Evolutionary conservation across 2,329 filamentous ascomycete genomes (phyloP).

Genomic region (Colletotrichum musae): DNA sequence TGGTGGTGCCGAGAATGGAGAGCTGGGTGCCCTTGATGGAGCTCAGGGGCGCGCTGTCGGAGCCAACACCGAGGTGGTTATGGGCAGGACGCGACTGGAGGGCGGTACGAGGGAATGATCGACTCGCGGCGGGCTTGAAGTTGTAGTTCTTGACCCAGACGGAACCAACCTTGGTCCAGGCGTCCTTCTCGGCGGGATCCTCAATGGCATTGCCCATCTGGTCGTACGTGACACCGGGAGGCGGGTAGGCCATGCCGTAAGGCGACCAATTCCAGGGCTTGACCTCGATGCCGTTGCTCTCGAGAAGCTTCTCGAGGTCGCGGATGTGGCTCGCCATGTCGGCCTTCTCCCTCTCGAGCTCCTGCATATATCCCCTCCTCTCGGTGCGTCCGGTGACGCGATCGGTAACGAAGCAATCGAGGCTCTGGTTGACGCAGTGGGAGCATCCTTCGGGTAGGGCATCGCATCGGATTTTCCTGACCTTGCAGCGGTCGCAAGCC

Average conservation of each 20-base stretch:
- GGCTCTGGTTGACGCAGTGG: conserved; percentile 81
- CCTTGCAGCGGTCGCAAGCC: conserved; percentile 90
- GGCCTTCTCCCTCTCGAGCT: conserved; percentile 80
- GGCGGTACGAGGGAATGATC: conserved; percentile 49
- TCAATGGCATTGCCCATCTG: conserved; percentile 45
- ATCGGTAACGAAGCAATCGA: conserved; percentile 88
- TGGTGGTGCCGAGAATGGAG: conserved; percentile 84
- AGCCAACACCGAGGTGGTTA: conserved; percentile 76
- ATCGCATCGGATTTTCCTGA: conserved; percentile 91
- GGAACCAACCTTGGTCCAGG: conserved; percentile 51
- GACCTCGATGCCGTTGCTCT: conserved; percentile 72
- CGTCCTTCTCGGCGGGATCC: conserved; percentile 44
- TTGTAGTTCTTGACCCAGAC: conserved; percentile 53
- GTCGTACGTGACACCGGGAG: conserved; percentile 45
- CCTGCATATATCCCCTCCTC: conserved; percentile 82
- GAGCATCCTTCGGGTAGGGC: conserved; percentile 85
- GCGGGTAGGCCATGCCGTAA: conserved; percentile 42
- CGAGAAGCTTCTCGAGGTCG: conserved; percentile 77
- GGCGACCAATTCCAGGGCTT: conserved; percentile 59
- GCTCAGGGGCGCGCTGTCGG: conserved; percentile 76
- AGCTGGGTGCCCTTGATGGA: conserved; percentile 82
- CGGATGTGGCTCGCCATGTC: conserved; percentile 76
- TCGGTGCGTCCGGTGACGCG: conserved; percentile 87
- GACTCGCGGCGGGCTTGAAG: conserved; percentile 43
- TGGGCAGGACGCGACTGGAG: conserved; percentile 66